Evolutionary conservation across 306 rosid genomes (phyloP), one percentile per base, ranked within the genome.

Genomic region (Astragalus membranaceus): DNA sequence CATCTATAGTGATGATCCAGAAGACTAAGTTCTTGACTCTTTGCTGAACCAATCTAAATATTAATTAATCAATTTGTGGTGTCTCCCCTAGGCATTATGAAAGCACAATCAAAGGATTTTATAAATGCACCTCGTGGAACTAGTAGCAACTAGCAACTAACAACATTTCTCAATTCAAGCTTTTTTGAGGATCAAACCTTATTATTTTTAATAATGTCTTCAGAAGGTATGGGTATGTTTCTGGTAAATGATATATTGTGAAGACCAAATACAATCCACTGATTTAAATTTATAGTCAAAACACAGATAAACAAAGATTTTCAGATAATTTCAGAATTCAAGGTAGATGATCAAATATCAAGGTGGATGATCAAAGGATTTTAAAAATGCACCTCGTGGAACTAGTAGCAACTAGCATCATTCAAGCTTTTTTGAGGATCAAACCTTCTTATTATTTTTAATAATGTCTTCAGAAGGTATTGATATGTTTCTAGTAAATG

Each of bases 281-380:
- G 57, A 81, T 58, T 60, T 68, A 72, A 80, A 79, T 64, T 63
- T 54, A 73, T 30, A 69, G 64, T 48, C 52, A 73, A 23, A n/a
- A 70, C n/a, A 70, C 68, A 74, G 35, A 77, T 58, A 69, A 78
- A 79, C 66, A 71, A 72, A 48, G 35, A 39, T 42, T 65, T 80
- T 70, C 80, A 69, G 68, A 74, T 56, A 59, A 75, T 62, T 78
- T 37, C 60, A 67, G 44, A 67, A 78, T 64, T 78, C 75, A 78
- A 44, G 70, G 70, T 87, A 86, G 90, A 86, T 76, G 72, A 81
- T 70, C 79, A 68, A 67, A n/a, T n/a, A n/a, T n/a, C n/a, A n/a
- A n/a, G n/a, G n/a, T n/a, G n/a, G n/a, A n/a, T n/a, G n/a, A n/a
- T n/a, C n/a, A 23, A 23, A 23, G 26, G 26, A 23, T 23, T 23